Percentiles rank a stretch among this genome's conserved stretches.
Evolutionary conservation across 163 green algal species (phyloP).

Genomic region (Scenedesmus sp.): DNA sequence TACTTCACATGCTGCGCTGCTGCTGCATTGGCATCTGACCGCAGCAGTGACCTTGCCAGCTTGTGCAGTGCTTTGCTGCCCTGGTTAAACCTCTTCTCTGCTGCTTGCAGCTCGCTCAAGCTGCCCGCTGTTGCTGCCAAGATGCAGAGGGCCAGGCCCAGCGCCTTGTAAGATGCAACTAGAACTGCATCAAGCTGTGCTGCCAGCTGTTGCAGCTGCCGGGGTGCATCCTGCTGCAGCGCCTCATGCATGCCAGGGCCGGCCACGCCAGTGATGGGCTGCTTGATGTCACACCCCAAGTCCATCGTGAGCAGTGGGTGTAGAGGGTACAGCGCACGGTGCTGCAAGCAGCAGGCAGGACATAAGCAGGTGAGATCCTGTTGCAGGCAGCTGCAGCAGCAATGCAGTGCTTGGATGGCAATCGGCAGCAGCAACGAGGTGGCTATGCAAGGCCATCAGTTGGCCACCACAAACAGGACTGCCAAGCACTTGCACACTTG

Average conservation of each 20-base stretch:
- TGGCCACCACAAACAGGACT: background rate
- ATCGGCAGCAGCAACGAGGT: background rate
- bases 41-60: slow-evolving; percentile 1
- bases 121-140: slow-evolving; percentile 28
- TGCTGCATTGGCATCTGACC: slow-evolving; percentile 33
- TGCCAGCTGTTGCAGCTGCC: slow-evolving; percentile 1
- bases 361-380: background rate
- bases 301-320: background rate
- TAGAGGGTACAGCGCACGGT: too few species aligned
- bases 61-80: background rate
- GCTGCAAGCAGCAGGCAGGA: too few species aligned
- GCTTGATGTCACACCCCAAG: background rate
- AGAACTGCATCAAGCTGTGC: slow-evolving; percentile 22
- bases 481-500: too few species aligned
- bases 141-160: slow-evolving; percentile 11
- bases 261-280: background rate
- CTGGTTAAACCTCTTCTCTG: background rate
- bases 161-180: slow-evolving; percentile 1
- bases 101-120: slow-evolving; percentile 18
- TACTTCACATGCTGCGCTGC: slow-evolving; percentile 25
- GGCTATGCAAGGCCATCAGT: background rate
- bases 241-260: background rate
- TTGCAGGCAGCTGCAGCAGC: background rate
- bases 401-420: too few species aligned
- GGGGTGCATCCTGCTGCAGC: background rate